Evolutionary conservation across 345 rosid genomes (phyloP).

Genomic region (Punica granatum): DNA sequence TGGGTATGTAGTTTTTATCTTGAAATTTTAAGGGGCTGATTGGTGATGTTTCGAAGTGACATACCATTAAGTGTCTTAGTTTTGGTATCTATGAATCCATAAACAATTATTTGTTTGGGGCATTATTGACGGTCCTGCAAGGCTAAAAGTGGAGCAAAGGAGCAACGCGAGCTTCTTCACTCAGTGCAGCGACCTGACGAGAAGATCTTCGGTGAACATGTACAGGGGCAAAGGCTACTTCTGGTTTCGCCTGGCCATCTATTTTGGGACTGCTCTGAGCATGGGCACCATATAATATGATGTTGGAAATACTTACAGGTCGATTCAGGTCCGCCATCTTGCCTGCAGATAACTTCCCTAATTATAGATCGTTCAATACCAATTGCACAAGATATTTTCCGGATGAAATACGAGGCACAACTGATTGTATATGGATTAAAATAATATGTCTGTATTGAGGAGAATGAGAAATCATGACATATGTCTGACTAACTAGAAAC

Average conservation of each 20-base stretch:
- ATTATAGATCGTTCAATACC: too few species aligned
- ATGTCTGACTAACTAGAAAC: too few species aligned
- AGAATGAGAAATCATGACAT: too few species aligned
- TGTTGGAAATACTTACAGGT: background rate
- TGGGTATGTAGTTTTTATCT: too few species aligned
- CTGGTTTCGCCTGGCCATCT: slow-evolving; percentile 7
- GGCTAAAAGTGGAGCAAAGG: background rate
- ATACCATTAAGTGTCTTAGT: too few species aligned
- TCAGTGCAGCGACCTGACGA: slow-evolving; percentile 2
- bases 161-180: background rate
- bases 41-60: too few species aligned
- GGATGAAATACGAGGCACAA: too few species aligned
- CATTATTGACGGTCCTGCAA: background rate
- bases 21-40: too few species aligned
- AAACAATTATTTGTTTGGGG: background rate
- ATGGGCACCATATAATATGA: slow-evolving; percentile 3
- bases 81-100: background rate
- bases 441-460: too few species aligned
- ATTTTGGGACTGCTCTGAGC: background rate
- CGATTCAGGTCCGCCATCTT: slow-evolving; percentile 6
- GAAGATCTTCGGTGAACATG: slow-evolving; percentile 11
- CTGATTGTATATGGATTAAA: too few species aligned
- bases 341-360: too few species aligned
- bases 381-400: too few species aligned
- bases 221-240: slow-evolving; percentile 11